Conservation (phyloP, 495 filamentous ascomycete genomes). For the Platismatia glauca region DNA sequence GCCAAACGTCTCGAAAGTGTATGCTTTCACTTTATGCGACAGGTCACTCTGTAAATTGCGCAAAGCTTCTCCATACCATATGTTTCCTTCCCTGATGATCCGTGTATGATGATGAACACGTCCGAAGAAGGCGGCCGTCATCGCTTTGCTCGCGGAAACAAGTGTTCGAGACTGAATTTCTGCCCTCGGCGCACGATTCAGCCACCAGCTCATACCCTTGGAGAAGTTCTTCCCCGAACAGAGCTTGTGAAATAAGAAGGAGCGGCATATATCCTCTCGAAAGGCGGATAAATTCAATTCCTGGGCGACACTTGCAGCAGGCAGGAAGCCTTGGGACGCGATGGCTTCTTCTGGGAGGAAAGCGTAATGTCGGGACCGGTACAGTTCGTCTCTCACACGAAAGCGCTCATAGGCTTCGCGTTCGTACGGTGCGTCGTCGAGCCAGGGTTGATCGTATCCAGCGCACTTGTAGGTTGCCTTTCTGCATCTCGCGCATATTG, state of each 20-base stretch:
- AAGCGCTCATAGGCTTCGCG: slow-evolving; percentile 1
- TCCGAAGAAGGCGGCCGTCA: slow-evolving; percentile 11
- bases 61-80: not conserved
- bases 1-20: slow-evolving; percentile 8
- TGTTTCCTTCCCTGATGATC: not conserved
- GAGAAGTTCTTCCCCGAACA: not conserved
- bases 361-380: not conserved
- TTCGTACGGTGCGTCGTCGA: slow-evolving; percentile 2
- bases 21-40: not conserved
- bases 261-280: slow-evolving; percentile 12
- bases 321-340: slow-evolving; percentile 8
- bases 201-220: slow-evolving; percentile 11
- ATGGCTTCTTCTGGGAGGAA: not conserved
- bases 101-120: slow-evolving; percentile 6
- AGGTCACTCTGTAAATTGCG: slow-evolving; percentile 1
- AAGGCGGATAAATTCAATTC: slow-evolving; percentile 9
- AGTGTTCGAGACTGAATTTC: slow-evolving; percentile 11
- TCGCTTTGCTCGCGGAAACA: slow-evolving; percentile 14
- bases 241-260: slow-evolving; percentile 9
- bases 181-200: slow-evolving; percentile 5
- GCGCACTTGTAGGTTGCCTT: slow-evolving; percentile 16
- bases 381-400: not conserved
- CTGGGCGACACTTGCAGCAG: not conserved
- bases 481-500: slow-evolving; percentile 9
- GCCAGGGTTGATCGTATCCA: slow-evolving; percentile 15